Percentiles rank a stretch among this genome's conserved stretches.
These are phyloP conservation scores for Hermanozyma aechmeae DNA, from an alignment of 805 yeast genomes.

Conservation along the genomic window DNA sequence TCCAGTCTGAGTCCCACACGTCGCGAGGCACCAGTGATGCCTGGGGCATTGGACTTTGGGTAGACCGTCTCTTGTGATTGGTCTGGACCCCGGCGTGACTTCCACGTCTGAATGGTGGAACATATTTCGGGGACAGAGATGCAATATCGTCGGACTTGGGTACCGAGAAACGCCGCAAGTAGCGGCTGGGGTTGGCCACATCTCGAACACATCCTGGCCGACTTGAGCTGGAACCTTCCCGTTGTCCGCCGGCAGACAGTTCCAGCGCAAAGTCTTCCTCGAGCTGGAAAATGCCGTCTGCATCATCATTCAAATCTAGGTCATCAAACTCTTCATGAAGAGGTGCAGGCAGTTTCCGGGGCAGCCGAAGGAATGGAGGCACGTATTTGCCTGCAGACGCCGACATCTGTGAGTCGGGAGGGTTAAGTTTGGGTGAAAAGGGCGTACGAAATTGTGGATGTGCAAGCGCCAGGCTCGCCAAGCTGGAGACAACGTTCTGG, in stretches of 20 bases:
- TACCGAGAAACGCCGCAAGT: constrained; percentile 1
- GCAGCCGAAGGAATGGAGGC: constrained; percentile 35
- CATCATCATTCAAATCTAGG: constrained; percentile 23
- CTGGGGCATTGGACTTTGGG: too few relatives aligned
- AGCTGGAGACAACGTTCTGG: constrained; percentile 1
- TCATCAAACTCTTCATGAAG: constrained; percentile 28
- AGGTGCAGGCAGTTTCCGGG: constrained; percentile 19
- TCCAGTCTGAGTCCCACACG: too few relatives aligned
- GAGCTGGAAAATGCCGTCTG: constrained; percentile 33
- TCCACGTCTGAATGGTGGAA: constrained; percentile 68
- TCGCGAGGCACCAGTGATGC: too few relatives aligned
- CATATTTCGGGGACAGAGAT: constrained; percentile 40
- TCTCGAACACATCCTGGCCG: neutral
- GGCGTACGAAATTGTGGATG: constrained; percentile 2
- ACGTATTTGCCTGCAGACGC: constrained; percentile 24
- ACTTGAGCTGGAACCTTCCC: neutral
- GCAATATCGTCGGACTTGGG: constrained; percentile 3
- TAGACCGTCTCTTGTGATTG: too few relatives aligned
- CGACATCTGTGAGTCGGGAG: constrained; percentile 1
- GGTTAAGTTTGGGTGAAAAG: constrained; percentile 2
- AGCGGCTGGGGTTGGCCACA: neutral
- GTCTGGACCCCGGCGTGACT: too few relatives aligned
- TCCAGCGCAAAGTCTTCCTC: constrained; percentile 25
- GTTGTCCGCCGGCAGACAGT: constrained; percentile 1
- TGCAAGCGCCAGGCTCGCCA: constrained; percentile 1